These are phyloP conservation scores for Trichoderma gamsii DNA, from an alignment of 495 filamentous ascomycete genomes.

Conservation along the genomic window DNA sequence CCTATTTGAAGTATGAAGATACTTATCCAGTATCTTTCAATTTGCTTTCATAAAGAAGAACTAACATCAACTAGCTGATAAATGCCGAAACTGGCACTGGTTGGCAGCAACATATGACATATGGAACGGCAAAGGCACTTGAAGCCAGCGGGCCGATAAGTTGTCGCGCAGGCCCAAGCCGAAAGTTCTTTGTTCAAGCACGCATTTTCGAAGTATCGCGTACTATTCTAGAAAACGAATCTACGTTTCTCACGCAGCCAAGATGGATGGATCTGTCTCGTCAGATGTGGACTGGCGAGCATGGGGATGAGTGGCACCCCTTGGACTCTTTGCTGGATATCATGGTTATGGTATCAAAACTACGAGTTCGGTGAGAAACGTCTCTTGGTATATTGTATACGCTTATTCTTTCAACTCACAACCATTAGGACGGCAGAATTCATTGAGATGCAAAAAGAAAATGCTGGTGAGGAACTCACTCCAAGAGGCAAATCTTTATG, in stretches of 20 bases:
- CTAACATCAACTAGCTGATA: not conserved
- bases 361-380: not conserved
- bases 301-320: not conserved
- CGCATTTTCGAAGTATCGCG: not conserved
- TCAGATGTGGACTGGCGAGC: not conserved
- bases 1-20: not conserved
- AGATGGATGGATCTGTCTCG: not conserved
- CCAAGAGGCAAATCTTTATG: not conserved
- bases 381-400: not conserved
- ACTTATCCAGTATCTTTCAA: not conserved
- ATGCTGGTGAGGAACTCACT: not conserved
- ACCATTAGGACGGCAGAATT: not conserved
- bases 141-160: not conserved
- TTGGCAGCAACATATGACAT: not conserved
- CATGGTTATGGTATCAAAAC: not conserved
- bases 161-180: not conserved
- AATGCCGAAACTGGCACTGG: not conserved
- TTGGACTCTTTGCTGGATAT: not conserved
- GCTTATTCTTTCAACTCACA: not conserved
- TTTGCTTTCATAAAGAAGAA: too few relatives aligned
- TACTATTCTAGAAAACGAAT: not conserved
- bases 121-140: not conserved
- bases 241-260: not conserved
- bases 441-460: not conserved
- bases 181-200: constrained; percentile 4